Base-by-base conservation (phyloP, 305 asterid genomes). In the Euphrasia arctica region DNA sequence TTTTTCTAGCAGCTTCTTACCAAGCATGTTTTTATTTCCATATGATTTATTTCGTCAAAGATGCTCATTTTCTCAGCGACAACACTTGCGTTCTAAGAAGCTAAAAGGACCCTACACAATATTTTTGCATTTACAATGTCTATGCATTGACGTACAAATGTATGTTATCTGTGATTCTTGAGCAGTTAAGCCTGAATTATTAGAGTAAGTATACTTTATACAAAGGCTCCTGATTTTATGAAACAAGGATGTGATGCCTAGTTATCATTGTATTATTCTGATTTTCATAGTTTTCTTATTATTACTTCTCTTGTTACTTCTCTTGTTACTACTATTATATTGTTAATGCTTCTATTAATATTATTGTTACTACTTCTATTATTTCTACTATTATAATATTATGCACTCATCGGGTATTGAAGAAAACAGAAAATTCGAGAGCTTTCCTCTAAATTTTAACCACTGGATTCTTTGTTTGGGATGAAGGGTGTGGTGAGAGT, bases 111-210 rank as follows among this genome's bases (percentile, higher is more conserved):
- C 66, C 50, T 9, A 5, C 58, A 52, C 25, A 25, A 6, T 7
- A 52, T 52, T 52, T 31, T 52, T 52, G 58, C 32, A 18, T 52
- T 52, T 18, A 18, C 59, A 54, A 27, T 48, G 49, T 69, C 68
- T 48, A 25, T 65, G 11, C 65, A 54, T 64, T 58, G 36, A 45
- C 62, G 63, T 58, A 31, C 57, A 49, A n/a, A n/a, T 54, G 10
- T 50, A 14, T 14, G 13, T 60, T 62, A 34, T 56, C 36, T 62
- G 64, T 55, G 47, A 4, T 41, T 59, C 64, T 58, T 67, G 27
- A 25, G 60, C 41, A 54, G 56, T 22, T 13, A 32, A 64, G 65
- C 63, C 60, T 22, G 31, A 51, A 71, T 54, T 28, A 13, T 61
- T 59, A 32, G 31, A 14, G 12, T 54, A 43, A 18, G 10, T 45